These are phyloP conservation scores for Miscanthus lutarioriparius DNA, from an alignment of 176 grass and related monocot genomes.

Conservation along the genomic window DNA sequence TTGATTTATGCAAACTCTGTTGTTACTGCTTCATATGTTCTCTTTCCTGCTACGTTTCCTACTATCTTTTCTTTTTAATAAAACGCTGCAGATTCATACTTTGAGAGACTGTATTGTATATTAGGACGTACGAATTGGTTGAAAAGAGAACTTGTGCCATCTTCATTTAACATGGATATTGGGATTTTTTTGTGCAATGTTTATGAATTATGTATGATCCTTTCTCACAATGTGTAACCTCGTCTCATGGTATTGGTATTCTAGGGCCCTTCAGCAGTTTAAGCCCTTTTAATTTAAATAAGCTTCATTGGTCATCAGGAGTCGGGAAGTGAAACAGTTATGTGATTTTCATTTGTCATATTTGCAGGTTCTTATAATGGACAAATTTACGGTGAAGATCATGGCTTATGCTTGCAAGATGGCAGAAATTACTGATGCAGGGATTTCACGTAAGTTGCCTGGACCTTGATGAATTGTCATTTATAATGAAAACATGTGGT, in stretches of 20 bases:
- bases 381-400: slow-evolving; percentile 88
- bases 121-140: not conserved
- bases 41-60: not conserved
- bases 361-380: slow-evolving; percentile 94
- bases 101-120: not conserved
- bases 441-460: slow-evolving; percentile 74
- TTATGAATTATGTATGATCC: not conserved
- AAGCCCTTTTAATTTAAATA: not conserved
- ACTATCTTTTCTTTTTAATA: not conserved
- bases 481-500: not conserved
- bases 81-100: not conserved
- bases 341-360: not conserved
- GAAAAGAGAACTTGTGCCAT: not conserved
- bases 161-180: not conserved
- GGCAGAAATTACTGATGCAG: slow-evolving; percentile 92
- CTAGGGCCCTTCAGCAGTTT: not conserved
- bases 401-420: slow-evolving; percentile 94
- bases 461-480: slow-evolving; percentile 4
- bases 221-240: not conserved
- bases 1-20: not conserved
- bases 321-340: not conserved
- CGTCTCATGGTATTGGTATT: not conserved
- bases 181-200: not conserved
- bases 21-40: not conserved
- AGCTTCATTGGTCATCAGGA: not conserved